These are phyloP conservation scores for Nyssa sinensis DNA, from an alignment of 148 eudicot species.

Conservation along the genomic window DNA sequence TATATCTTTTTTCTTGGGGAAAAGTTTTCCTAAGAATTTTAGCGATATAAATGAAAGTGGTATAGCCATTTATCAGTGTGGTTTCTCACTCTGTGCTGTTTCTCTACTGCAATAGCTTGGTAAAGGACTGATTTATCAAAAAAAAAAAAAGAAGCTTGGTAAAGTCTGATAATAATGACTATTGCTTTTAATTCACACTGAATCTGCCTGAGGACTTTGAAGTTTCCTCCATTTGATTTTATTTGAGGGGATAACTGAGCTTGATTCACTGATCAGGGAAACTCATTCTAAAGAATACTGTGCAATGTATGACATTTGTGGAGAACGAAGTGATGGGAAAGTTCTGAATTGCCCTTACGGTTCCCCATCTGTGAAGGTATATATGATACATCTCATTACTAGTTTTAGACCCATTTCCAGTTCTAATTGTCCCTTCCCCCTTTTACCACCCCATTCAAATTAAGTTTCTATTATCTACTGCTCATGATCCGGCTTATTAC, in stretches of 20 bases:
- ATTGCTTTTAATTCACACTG: background rate
- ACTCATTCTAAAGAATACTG: constrained; percentile 55
- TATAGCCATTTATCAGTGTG: background rate
- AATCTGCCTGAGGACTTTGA: constrained; percentile 1
- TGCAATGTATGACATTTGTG: constrained; percentile 78
- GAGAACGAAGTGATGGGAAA: constrained; percentile 55
- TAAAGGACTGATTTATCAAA: no score
- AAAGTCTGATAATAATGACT: background rate
- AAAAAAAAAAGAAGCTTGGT: no score
- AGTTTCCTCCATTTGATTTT: background rate
- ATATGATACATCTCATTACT: background rate
- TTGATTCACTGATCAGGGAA: constrained; percentile 36
- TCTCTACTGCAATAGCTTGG: constrained; percentile 1
- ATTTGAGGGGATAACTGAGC: constrained; percentile 13
- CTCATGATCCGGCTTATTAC: constrained; percentile 10
- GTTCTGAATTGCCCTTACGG: constrained; percentile 63
- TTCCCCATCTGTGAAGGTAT: constrained; percentile 58
- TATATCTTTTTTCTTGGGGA: background rate
- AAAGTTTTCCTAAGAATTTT: background rate
- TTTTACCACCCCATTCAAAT: background rate
- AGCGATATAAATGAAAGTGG: background rate
- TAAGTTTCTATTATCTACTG: background rate
- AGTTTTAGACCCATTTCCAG: background rate
- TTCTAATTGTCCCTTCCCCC: background rate
- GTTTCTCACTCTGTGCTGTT: background rate